Conservation (phyloP, 225 moss, liverwort and hornwort species). For the Pseudoscleropodium purum region DNA sequence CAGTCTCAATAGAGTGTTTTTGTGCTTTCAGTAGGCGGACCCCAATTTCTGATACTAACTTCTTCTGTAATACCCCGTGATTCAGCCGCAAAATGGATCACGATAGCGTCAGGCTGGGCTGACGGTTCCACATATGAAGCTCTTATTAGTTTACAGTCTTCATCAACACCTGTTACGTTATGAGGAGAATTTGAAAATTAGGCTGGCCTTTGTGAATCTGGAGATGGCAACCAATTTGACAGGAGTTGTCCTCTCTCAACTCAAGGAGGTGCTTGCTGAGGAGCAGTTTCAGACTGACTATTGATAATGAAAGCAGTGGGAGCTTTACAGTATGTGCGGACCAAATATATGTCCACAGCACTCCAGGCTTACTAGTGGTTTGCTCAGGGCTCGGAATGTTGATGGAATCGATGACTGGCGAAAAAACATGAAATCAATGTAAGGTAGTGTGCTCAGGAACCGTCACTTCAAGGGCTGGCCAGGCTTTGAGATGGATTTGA, state of each 20-base stretch:
- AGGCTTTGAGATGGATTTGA: no score
- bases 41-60: background rate
- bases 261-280: background rate
- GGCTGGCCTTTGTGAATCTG: background rate
- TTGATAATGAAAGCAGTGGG: background rate
- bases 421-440: background rate
- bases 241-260: background rate
- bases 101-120: background rate
- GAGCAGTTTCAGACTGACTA: background rate
- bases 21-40: no score
- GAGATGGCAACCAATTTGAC: background rate
- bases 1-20: background rate
- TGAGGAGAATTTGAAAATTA: background rate
- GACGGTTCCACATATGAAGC: background rate
- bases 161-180: background rate
- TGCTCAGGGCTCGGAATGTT: background rate
- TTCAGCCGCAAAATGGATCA: background rate
- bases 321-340: background rate
- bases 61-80: background rate
- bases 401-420: background rate
- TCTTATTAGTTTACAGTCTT: background rate
- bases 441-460: no score
- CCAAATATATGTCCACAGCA: background rate
- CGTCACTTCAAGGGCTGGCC: no score
- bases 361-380: background rate